Evolutionary conservation across 208 protist species (phyloP).

Genomic region (Acanthamoeba rhysodes): DNA sequence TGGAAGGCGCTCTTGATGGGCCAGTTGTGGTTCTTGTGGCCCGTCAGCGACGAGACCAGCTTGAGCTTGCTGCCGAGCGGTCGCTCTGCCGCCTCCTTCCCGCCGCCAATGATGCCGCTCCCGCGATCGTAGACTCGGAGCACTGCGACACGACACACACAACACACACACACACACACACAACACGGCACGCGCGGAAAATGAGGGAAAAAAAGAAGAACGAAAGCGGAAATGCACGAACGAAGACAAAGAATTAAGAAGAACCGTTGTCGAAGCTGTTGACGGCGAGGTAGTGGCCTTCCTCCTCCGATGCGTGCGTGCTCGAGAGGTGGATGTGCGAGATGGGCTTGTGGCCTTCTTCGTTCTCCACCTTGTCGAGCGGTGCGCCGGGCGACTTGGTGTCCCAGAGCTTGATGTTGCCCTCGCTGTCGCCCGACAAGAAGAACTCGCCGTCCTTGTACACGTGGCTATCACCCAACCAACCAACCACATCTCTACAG

Average conservation of each 20-base stretch:
- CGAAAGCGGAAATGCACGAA: neutral
- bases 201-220: neutral
- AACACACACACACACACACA: too few species aligned
- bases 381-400: neutral
- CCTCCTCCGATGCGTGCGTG: conserved; percentile 41
- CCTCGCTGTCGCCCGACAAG: conserved; percentile 79
- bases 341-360: conserved; percentile 62
- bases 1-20: conserved; percentile 82
- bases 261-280: conserved; percentile 83
- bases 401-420: conserved; percentile 82
- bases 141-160: neutral
- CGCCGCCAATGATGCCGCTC: neutral
- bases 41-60: conserved; percentile 76
- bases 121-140: conserved; percentile 7
- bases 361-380: neutral
- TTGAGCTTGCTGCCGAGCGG: neutral
- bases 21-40: conserved; percentile 85
- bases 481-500: neutral
- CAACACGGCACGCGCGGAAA: neutral
- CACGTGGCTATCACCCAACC: conserved; percentile 68
- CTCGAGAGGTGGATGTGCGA: conserved; percentile 52
- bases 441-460: conserved; percentile 82
- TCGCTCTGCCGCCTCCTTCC: neutral
- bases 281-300: conserved; percentile 80
- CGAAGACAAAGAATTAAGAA: neutral